phyloP scores from a whole-genome alignment of 495 filamentous ascomycete species.

The Opeltia flavorubescens region DNA sequence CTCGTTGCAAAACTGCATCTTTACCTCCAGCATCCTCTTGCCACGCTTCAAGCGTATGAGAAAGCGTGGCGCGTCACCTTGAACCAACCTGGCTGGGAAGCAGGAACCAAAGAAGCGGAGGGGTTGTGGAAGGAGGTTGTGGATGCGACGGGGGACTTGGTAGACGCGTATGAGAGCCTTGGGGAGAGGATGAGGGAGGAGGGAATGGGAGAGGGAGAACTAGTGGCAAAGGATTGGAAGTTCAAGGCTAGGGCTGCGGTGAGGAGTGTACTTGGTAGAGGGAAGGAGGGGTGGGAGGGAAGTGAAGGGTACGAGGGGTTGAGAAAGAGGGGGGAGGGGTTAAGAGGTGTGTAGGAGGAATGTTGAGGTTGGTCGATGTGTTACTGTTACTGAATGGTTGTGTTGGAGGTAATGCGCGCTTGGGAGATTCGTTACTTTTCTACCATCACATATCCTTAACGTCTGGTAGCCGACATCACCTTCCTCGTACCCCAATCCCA shows the following conservation, averaged over 20 bases:
- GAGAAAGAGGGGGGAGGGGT: slow-evolving; percentile 41
- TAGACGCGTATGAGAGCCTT: slow-evolving; percentile 36
- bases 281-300: slow-evolving; percentile 71
- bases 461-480: too few relatives aligned
- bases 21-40: slow-evolving; percentile 50
- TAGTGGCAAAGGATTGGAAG: slow-evolving; percentile 52
- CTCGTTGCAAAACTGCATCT: slow-evolving; percentile 55
- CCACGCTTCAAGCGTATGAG: slow-evolving; percentile 70
- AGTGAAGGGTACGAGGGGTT: slow-evolving; percentile 55
- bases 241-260: slow-evolving; percentile 78
- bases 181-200: slow-evolving; percentile 26
- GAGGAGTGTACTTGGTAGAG: slow-evolving; percentile 65
- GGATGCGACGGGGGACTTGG: slow-evolving; percentile 31
- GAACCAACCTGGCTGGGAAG: slow-evolving; percentile 27
- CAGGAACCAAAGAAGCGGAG: slow-evolving; percentile 31
- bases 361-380: too few relatives aligned
- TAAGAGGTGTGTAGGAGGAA: slow-evolving; percentile 27
- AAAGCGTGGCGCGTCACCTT: slow-evolving; percentile 66
- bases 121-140: slow-evolving; percentile 35
- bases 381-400: too few relatives aligned
- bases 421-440: too few relatives aligned
- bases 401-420: too few relatives aligned
- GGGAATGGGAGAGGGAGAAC: slow-evolving; percentile 21
- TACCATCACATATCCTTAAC: too few relatives aligned
- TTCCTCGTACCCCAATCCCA: too few relatives aligned